Percentiles rank a stretch among this genome's conserved stretches.
Evolutionary conservation across 495 filamentous ascomycete species (phyloP).

Genomic region (Symbiotaphrina buchneri): DNA sequence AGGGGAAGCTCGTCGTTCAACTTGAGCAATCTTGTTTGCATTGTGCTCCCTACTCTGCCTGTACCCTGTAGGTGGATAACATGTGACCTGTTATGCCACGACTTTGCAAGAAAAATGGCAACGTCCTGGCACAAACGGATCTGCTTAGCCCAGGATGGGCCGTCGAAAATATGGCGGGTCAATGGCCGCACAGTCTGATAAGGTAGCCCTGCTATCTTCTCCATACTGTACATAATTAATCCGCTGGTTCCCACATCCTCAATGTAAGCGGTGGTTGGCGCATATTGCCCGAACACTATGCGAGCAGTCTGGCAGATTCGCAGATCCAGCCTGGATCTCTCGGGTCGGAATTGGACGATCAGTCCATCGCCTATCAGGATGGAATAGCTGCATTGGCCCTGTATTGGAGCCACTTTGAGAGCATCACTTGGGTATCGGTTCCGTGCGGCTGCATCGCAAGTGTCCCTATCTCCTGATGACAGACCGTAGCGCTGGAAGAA

Average conservation of each 20-base stretch:
- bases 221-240: conserved; percentile 1
- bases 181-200: not conserved
- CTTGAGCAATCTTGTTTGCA: not conserved
- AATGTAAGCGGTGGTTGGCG: not conserved
- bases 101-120: not conserved
- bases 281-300: not conserved
- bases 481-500: conserved; percentile 2
- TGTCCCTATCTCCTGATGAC: not conserved
- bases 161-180: not conserved
- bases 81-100: not conserved
- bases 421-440: not conserved
- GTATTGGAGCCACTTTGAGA: not conserved
- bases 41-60: not conserved
- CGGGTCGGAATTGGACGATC: conserved; percentile 1
- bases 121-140: conserved; percentile 1
- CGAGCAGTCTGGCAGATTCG: not conserved
- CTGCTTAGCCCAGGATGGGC: not conserved
- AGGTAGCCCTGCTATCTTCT: not conserved
- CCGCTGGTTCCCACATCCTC: not conserved
- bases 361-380: not conserved
- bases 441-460: not conserved
- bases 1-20: not conserved
- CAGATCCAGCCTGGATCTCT: not conserved
- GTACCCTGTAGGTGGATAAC: too few relatives aligned
- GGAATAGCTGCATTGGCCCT: conserved; percentile 2